phyloP scores from a whole-genome alignment of 148 eudicot species.

The Cornus kousa region DNA sequence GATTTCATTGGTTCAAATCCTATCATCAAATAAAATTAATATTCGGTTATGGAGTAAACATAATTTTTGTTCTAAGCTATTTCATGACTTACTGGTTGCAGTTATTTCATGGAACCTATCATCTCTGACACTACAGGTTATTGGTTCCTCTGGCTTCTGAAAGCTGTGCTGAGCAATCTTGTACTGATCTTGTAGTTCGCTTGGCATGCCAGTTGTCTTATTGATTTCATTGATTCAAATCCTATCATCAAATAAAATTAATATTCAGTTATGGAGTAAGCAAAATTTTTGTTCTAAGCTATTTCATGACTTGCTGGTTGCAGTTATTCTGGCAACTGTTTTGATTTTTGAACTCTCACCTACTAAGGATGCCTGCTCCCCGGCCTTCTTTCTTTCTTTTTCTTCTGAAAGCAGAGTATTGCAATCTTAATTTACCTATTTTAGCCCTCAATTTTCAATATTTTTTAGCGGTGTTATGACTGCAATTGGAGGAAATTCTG shows the following conservation, averaged over 20 bases:
- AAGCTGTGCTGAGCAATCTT: not conserved
- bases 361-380: not conserved
- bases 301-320: not conserved
- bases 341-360: not conserved
- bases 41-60: not conserved
- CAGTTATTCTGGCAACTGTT: not conserved
- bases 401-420: conserved; percentile 56
- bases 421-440: not conserved
- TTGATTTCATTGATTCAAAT: not conserved
- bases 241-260: not conserved
- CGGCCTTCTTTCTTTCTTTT: conserved; percentile 6
- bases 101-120: not conserved
- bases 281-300: not conserved
- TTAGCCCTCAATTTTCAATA: conserved; percentile 18
- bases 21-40: not conserved
- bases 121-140: not conserved
- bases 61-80: not conserved
- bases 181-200: not conserved
- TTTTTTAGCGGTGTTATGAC: conserved; percentile 90
- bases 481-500: conserved; percentile 80
- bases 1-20: not conserved
- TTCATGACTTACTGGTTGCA: not conserved
- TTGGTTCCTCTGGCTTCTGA: not conserved
- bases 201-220: not conserved
- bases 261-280: not conserved